phyloP scores from a whole-genome alignment of 2,329 filamentous ascomycete species.

The Trichoderma koningii region DNA sequence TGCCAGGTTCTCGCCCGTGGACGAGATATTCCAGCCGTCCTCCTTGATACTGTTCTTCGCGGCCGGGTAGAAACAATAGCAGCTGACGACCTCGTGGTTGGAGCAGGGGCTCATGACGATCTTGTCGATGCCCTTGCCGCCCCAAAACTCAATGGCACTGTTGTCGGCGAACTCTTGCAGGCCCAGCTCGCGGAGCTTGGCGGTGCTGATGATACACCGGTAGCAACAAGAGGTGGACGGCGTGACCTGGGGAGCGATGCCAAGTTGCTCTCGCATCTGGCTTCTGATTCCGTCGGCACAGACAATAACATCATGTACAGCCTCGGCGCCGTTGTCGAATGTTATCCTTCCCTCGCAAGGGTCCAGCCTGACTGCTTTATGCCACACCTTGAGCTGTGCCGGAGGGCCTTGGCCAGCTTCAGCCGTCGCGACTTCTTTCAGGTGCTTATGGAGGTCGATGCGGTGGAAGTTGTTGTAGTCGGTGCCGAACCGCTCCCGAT shows the following conservation, averaged over 20 bases:
- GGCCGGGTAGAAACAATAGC: constrained; percentile 67
- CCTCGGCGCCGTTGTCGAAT: constrained; percentile 52
- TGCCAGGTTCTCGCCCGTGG: constrained; percentile 56
- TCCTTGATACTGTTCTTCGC: constrained; percentile 57
- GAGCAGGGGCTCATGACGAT: constrained; percentile 68
- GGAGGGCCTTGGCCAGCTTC: constrained; percentile 54
- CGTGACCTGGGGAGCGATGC: constrained; percentile 54
- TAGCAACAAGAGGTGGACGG: constrained; percentile 60
- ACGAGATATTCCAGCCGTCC: constrained; percentile 57
- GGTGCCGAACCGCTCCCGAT: constrained; percentile 61
- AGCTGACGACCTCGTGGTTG: constrained; percentile 59
- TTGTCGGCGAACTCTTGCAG: constrained; percentile 59
- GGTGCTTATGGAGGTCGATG: constrained; percentile 62
- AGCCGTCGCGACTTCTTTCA: constrained; percentile 57
- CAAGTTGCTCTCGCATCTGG: constrained; percentile 56
- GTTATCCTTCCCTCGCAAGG: constrained; percentile 49
- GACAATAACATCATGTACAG: constrained; percentile 57
- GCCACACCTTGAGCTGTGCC: constrained; percentile 54
- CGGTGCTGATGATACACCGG: constrained; percentile 60
- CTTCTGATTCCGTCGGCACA: constrained; percentile 66
- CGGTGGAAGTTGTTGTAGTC: constrained; percentile 67
- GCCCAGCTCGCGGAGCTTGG: constrained; percentile 55
- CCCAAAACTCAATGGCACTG: constrained; percentile 65
- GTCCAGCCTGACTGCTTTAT: constrained; percentile 54
- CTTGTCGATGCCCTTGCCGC: constrained; percentile 62